Evolutionary conservation across 1,284 basidiomycete genomes (phyloP), one percentile per base, ranked within the genome.

Genomic region (Pseudozyma sp.): DNA sequence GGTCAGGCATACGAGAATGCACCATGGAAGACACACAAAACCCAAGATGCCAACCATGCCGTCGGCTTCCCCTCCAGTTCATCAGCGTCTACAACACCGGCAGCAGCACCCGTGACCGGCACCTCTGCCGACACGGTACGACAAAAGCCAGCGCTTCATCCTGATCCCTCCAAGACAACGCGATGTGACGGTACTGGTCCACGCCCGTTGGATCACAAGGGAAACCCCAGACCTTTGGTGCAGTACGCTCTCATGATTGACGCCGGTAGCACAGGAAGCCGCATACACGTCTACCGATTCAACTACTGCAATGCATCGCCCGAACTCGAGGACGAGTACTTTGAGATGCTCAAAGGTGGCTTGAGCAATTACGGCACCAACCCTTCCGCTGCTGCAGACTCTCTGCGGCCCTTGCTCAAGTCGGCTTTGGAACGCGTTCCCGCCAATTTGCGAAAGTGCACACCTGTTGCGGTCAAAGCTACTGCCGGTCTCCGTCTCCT

Each of bases 191-290:
- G 64, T 35, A 50, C 61, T 3, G 70, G 59, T 13, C 35, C 59
- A 7, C 52, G 63, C 14, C 71, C 75, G 14, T 38, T 68, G 16
- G 81, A 81, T 40, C 52, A 59, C 40, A 67, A 75, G 12, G 78
- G 81, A 53, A 63, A 59, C 31, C 69, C 62, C 4, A 64, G 81
- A n/a, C 82, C 80, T 5, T 48, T 82, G 21, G 81, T 85, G 16
- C 94, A 97, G 85, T 99, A 93, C 85, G 95, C 94, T 0, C 89
- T 99, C 80, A 97, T 98, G 90, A 93, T 99, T 86, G 96, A 99
- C 85, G 96, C 97, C 0, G 97, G 96, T 16, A 97, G 95, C 42
- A 97, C 95, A 0, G 96, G 96, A 19, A 97, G 95, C 1, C 91
- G 96, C 16, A 95, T 99, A 81, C 96, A 99, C 88, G 90, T 98